Evolutionary conservation across 192 early-diverging fungal species (phyloP), one percentile per base, ranked within the genome.

Genomic region (Jimgerdemannia flammicorona): DNA sequence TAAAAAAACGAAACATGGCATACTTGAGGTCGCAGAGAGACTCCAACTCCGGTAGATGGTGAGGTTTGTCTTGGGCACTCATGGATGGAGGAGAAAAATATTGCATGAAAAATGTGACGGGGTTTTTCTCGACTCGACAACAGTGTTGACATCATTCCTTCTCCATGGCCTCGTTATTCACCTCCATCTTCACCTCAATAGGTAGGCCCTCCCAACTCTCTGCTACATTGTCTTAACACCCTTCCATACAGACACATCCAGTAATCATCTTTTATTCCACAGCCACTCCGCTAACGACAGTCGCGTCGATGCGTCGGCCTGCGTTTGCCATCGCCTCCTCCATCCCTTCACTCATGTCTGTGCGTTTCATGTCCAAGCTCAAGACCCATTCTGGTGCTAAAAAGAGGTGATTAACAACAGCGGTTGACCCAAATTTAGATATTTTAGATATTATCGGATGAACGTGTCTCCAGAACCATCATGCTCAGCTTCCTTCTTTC

Each of bases 371-470:
- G 49, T 59, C 6, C 40, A 83, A 83, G 73, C 54, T 83, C 18
- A 83, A 83, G 68, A 74, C 81, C 14, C 81, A 83, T 54, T 83
- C 81, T 41, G 78, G 81, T 49, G 81, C 81, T 43, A 83, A 83
- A 67, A 83, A 83, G 75, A 76, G 81, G 81, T 79, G 79, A 69
- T 49, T 42, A n/a, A 4, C 10, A 19, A 29, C 29, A 29, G 29
- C 29, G 29, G 1, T 29, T 29, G 29, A 29, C 29, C 1, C 29
- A 29, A 29, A 29, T 29, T 29, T 29, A n/a, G n/a, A n/a, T n/a
- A n/a, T n/a, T n/a, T n/a, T n/a, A n/a, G n/a, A n/a, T n/a, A n/a
- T n/a, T n/a, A n/a, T n/a, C n/a, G 29, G 29, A 29, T 29, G 29
- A 29, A 29, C 29, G 1, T 29, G 29, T 29, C 29, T 29, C 29